Evolutionary conservation across 2,329 filamentous ascomycete species (phyloP).

Genomic region (Calonectria henricotiae): DNA sequence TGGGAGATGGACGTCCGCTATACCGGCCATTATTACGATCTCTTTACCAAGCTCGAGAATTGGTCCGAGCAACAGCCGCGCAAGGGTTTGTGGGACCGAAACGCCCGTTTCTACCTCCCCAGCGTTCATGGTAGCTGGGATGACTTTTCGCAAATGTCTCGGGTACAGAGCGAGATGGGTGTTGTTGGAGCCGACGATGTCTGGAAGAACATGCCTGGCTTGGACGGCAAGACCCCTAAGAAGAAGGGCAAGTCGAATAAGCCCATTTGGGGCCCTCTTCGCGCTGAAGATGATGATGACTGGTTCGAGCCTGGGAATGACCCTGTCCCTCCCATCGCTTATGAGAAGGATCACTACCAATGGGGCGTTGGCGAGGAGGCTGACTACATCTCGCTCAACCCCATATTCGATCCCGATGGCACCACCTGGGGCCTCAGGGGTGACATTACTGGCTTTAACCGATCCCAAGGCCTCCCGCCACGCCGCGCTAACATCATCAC

Average conservation of each 20-base stretch:
- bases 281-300: constrained; percentile 78
- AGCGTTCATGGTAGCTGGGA: constrained; percentile 84
- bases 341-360: constrained; percentile 84
- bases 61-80: constrained; percentile 84
- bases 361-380: constrained; percentile 95
- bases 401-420: constrained; percentile 90
- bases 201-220: constrained; percentile 71
- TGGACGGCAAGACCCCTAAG: constrained; percentile 59
- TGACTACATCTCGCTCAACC: constrained; percentile 92
- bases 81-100: constrained; percentile 88
- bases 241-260: constrained; percentile 66
- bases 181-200: constrained; percentile 77
- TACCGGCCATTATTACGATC: constrained; percentile 87
- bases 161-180: constrained; percentile 82
- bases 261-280: constrained; percentile 87
- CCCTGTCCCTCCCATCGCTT: constrained; percentile 77
- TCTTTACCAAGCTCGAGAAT: constrained; percentile 78
- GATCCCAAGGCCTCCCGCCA: constrained; percentile 72
- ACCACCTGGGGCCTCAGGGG: constrained; percentile 88
- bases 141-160: constrained; percentile 82
- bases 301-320: constrained; percentile 83
- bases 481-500: constrained; percentile 93
- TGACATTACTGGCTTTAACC: constrained; percentile 89
- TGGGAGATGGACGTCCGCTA: constrained; percentile 97
- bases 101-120: constrained; percentile 83